phyloP scores from a whole-genome alignment of 163 green algal genomes.

The Scenedesmus sp. region DNA sequence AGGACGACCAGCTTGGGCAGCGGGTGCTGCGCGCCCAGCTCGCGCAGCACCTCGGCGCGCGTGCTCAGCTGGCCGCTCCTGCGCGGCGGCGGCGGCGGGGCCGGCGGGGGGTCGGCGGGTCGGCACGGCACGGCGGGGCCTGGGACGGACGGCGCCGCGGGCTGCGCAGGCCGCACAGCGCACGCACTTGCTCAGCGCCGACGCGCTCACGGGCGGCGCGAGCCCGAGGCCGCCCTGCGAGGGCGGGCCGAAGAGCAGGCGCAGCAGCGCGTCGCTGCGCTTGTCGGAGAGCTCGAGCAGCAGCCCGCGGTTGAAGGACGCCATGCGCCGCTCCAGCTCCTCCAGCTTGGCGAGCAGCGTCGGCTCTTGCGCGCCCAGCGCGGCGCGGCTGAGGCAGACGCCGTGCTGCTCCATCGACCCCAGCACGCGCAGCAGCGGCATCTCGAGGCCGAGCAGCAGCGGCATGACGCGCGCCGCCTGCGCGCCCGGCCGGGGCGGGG shows the following conservation, averaged over 20 bases:
- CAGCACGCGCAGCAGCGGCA: constrained; percentile 77
- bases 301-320: not conserved
- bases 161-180: constrained; percentile 27
- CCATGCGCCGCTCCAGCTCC: constrained; percentile 50
- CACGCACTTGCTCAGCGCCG: constrained; percentile 41
- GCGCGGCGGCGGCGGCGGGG: too few relatives aligned
- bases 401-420: constrained; percentile 72
- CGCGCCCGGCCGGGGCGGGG: too few relatives aligned
- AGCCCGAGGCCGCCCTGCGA: too few relatives aligned
- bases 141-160: too few relatives aligned
- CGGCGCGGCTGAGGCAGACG: constrained; percentile 57
- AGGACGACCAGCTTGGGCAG: too few relatives aligned
- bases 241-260: not conserved
- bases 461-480: constrained; percentile 40
- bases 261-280: not conserved
- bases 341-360: constrained; percentile 62
- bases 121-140: too few relatives aligned
- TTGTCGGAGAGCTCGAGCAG: constrained; percentile 19
- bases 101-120: too few relatives aligned
- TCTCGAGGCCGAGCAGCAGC: constrained; percentile 69
- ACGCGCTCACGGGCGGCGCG: too few relatives aligned
- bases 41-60: constrained; percentile 64
- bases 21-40: constrained; percentile 37
- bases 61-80: constrained; percentile 42
- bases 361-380: constrained; percentile 56